A percentile compares a stretch with the other conserved stretches of the same genome.
Conservation (phyloP, 2,329 filamentous ascomycete genomes). For the Colletotrichum liriopes region DNA sequence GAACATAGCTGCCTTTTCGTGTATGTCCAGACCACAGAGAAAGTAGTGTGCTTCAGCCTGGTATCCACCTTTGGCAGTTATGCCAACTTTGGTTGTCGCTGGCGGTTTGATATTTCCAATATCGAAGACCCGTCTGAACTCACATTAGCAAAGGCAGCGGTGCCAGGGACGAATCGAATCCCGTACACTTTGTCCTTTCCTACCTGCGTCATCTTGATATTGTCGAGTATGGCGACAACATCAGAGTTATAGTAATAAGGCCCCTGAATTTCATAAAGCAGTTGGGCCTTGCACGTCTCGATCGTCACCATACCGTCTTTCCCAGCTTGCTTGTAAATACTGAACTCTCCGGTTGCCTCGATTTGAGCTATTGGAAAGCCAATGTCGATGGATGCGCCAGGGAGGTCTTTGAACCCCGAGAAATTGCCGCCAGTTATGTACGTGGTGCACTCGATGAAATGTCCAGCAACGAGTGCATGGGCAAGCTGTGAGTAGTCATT, state of each 20-base stretch:
- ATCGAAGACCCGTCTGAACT: slow-evolving; percentile 35
- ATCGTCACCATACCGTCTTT: slow-evolving; percentile 55
- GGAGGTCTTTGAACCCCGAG: slow-evolving; percentile 57
- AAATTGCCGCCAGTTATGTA: slow-evolving; percentile 70
- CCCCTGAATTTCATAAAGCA: slow-evolving; percentile 64
- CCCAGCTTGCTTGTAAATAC: slow-evolving; percentile 49
- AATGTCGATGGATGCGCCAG: slow-evolving; percentile 49
- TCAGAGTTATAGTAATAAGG: slow-evolving; percentile 62
- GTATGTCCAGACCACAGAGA: slow-evolving; percentile 60
- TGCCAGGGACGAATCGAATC: too few species aligned
- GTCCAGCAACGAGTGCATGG: slow-evolving; percentile 61
- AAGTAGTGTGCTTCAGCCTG: slow-evolving; percentile 63
- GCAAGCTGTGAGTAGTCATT: slow-evolving; percentile 63
- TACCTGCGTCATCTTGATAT: slow-evolving; percentile 62
- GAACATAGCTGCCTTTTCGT: slow-evolving; percentile 60
- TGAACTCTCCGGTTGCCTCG: slow-evolving; percentile 58
- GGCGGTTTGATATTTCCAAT: slow-evolving; percentile 50
- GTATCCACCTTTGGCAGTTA: slow-evolving; percentile 61
- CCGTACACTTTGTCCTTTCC: slow-evolving; percentile 48
- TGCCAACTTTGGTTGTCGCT: slow-evolving; percentile 57
- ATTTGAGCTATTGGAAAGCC: slow-evolving; percentile 68
- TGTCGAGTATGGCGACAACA: slow-evolving; percentile 57
- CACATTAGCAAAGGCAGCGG: neutral
- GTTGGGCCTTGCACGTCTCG: slow-evolving; percentile 55
- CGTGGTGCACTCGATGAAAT: slow-evolving; percentile 66